Evolutionary conservation across 2,329 filamentous ascomycete genomes (phyloP), one percentile per base, ranked within the genome.

Genomic region (Polychaeton citri): DNA sequence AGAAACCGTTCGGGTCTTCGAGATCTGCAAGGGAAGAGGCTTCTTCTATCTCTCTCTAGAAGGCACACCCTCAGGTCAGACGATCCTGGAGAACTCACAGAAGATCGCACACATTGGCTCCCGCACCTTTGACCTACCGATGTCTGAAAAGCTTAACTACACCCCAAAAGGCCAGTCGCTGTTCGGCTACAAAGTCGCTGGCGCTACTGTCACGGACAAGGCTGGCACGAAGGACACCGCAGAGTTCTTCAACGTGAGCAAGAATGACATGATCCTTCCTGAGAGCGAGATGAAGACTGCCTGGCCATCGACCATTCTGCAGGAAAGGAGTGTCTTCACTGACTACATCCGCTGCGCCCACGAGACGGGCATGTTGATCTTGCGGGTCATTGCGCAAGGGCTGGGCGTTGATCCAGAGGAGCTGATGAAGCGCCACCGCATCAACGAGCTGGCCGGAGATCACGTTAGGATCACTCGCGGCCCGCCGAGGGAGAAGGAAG

Each of bases 41-140:
- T 73, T 74, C 52, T 73, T 73, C 53, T 73, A 74, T 41, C 58
- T 74, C 3, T 65, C 73, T 37, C 53, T 74, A 2, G 38, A 42
- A 3, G 43, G 46, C n/a, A 46, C 5, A 41, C 49, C 13, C 41
- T 46, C 33, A 7, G 54, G 53, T 38, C 40, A 51, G 5, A 48
- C 39, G 4, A 53, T 57, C 21, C 21, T 39, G 10, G 36, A 47
- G 8, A 48, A 49, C 19, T 41, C 51, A 2, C 47, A 50, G 13
- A 39, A 52, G 4, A 41, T 56, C 24, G 48, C 46, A 10, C 41
- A 42, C 2, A 52, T 69, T 5, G 65, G 62, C 36, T 56, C 63
- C 34, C 42, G 51, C 3, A 58, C 72, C 12, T 72, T 69, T 44
- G 57, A 63, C 2, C 48, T 76, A 1, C 58, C 60, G 0, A 41